Evolutionary conservation across 345 rosid genomes (phyloP).

Genomic region (Murraya koenigii): DNA sequence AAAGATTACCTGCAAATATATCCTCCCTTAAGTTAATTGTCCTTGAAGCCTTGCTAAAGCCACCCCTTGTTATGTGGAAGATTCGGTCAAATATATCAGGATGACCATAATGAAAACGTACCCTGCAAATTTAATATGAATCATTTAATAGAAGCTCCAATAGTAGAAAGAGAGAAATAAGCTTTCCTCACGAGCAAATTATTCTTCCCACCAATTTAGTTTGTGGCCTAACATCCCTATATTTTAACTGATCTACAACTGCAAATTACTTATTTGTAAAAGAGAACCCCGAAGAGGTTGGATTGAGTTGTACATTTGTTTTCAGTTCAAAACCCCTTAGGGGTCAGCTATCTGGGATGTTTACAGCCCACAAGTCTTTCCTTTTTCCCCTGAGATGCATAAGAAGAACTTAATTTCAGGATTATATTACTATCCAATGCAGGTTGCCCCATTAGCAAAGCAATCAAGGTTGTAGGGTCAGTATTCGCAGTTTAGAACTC

Average conservation of each 20-base stretch:
- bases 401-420: no score
- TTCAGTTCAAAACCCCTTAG: not conserved
- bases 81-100: constrained; percentile 96
- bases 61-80: constrained; percentile 96
- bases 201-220: not conserved
- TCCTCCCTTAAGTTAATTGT: constrained; percentile 87
- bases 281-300: constrained; percentile 7
- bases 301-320: not conserved
- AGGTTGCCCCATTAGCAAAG: no score
- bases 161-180: constrained; percentile 1
- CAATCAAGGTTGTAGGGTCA: not conserved
- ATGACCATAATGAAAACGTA: constrained; percentile 97
- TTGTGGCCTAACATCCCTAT: not conserved
- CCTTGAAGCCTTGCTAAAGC: constrained; percentile 96
- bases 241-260: not conserved
- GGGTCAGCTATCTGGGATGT: not conserved
- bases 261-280: not conserved
- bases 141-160: constrained; percentile 16
- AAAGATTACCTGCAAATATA: constrained; percentile 78
- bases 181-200: not conserved
- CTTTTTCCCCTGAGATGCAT: no score
- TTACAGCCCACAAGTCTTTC: constrained; percentile 18
- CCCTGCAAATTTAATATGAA: constrained; percentile 48
- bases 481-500: no score
- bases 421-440: no score